phyloP scores from a whole-genome alignment of 805 yeast genomes.

The Pichia exigua region DNA sequence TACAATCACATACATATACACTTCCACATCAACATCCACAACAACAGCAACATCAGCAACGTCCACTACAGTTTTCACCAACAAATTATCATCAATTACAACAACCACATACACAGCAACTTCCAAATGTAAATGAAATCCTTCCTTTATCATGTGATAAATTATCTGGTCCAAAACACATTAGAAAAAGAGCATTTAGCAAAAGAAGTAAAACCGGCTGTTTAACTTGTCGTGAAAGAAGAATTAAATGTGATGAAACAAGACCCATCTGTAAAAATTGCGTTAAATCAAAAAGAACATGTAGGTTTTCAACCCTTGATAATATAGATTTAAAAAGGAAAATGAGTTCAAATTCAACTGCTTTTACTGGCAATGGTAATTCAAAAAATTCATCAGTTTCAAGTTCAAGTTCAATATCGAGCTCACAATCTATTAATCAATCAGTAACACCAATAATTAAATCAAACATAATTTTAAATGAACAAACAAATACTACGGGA shows the following conservation, averaged over 20 bases:
- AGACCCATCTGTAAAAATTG: slow-evolving; percentile 66
- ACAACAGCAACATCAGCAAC: not conserved
- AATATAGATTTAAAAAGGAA: not conserved
- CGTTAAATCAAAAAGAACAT: slow-evolving; percentile 53
- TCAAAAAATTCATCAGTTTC: not conserved
- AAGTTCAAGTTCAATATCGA: not conserved
- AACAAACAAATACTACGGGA: not conserved
- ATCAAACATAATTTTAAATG: not conserved
- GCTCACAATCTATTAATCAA: not conserved
- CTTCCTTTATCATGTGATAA: not conserved
- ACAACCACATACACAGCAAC: not conserved
- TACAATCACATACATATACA: no score
- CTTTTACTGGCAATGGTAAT: not conserved
- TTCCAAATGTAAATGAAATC: not conserved
- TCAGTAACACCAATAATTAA: not conserved
- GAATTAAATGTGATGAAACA: slow-evolving; percentile 71
- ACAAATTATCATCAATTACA: not conserved
- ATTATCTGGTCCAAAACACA: not conserved
- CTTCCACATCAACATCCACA: not conserved
- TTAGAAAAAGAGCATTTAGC: slow-evolving; percentile 35
- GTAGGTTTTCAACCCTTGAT: slow-evolving; percentile 56
- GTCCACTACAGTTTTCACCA: not conserved
- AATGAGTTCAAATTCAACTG: not conserved
- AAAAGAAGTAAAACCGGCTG: slow-evolving; percentile 71
- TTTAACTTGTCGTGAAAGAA: slow-evolving; percentile 59